Evolutionary conservation across 306 rosid species (phyloP).

Genomic region (Cucurbita pepo): DNA sequence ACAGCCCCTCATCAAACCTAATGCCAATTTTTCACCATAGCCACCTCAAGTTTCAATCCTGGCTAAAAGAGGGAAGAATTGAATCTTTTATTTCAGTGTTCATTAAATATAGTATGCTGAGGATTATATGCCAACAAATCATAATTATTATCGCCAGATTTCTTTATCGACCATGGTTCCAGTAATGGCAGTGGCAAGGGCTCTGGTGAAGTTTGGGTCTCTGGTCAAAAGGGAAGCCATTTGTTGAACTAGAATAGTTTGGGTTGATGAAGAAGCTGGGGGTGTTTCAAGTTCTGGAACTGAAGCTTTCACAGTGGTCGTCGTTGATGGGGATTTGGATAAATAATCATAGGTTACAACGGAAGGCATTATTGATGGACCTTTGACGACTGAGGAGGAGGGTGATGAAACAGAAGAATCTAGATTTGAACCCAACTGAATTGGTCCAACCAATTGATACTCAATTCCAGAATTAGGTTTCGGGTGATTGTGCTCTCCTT

Average conservation of each 20-base stretch:
- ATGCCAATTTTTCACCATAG: too few relatives aligned
- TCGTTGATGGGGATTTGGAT: neutral
- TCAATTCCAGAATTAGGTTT: conserved; percentile 19
- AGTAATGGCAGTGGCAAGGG: conserved; percentile 41
- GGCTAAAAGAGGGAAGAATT: too few relatives aligned
- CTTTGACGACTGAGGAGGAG: neutral
- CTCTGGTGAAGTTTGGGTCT: conserved; percentile 40
- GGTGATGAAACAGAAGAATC: neutral
- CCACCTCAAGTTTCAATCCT: too few relatives aligned
- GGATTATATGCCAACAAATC: too few relatives aligned
- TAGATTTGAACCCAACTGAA: neutral
- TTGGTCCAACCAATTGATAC: neutral
- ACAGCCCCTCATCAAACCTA: too few relatives aligned
- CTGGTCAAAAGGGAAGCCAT: conserved; percentile 68
- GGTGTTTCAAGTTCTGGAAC: neutral
- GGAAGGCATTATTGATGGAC: conserved; percentile 11
- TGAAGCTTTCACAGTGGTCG: neutral
- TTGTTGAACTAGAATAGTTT: conserved; percentile 37
- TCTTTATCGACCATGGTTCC: neutral
- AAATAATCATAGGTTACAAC: conserved; percentile 28
- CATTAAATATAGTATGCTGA: too few relatives aligned
- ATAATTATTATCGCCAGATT: neutral
- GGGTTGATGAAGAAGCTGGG: neutral
- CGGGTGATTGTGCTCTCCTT: conserved; percentile 52
- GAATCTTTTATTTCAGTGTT: too few relatives aligned